Percentiles rank a stretch among this genome's conserved stretches.
These are phyloP conservation scores for Trichoderma gamsii DNA, from an alignment of 495 filamentous ascomycete species.

Conservation along the genomic window DNA sequence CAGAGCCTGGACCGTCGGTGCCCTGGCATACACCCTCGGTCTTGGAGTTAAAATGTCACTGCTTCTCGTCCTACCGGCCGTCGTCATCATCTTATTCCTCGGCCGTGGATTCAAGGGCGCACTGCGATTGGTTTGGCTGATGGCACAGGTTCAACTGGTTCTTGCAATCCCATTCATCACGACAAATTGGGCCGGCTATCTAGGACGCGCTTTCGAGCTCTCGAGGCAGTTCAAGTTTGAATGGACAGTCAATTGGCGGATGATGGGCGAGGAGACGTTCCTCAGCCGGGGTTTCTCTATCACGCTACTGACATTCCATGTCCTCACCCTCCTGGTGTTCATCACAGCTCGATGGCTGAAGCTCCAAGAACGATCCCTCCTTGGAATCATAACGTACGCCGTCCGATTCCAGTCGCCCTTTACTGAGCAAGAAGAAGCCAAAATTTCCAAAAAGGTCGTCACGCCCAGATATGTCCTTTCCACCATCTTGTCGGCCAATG, in stretches of 20 bases:
- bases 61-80: constrained; percentile 71
- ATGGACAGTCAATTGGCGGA: constrained; percentile 99
- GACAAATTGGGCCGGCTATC: constrained; percentile 61
- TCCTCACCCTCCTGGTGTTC: constrained; percentile 59
- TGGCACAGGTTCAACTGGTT: constrained; percentile 67
- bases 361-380: constrained; percentile 40
- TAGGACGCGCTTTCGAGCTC: constrained; percentile 79
- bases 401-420: constrained; percentile 50
- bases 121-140: constrained; percentile 60
- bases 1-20: constrained; percentile 63
- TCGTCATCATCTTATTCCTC: constrained; percentile 67
- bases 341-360: constrained; percentile 42
- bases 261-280: constrained; percentile 76
- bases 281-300: constrained; percentile 68
- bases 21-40: constrained; percentile 66
- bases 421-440: constrained; percentile 42
- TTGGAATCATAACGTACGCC: constrained; percentile 46
- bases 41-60: constrained; percentile 93
- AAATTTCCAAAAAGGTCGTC: constrained; percentile 47
- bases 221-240: constrained; percentile 87
- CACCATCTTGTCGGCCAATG: constrained; percentile 69
- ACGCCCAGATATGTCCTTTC: constrained; percentile 73
- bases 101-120: constrained; percentile 56
- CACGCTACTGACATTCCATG: constrained; percentile 61
- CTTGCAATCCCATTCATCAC: constrained; percentile 73